Conservation (phyloP, 225 moss, liverwort and hornwort genomes). For the Sphagnum contortum region DNA sequence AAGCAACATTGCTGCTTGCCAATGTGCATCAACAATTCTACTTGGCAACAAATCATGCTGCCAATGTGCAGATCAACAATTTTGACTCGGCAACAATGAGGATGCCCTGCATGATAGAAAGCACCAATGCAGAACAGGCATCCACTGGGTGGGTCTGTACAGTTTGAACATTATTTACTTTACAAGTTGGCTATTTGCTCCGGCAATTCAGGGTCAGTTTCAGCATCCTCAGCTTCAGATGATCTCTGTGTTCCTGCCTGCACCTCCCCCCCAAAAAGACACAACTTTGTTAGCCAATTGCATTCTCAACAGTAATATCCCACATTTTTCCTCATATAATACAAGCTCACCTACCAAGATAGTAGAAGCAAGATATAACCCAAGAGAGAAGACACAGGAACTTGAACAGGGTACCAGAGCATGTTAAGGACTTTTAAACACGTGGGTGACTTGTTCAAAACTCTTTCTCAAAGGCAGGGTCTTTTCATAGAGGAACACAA, state of each 20-base stretch:
- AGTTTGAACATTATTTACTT: constrained; percentile 20
- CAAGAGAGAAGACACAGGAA: no score
- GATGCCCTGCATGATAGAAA: no score
- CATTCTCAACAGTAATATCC: neutral
- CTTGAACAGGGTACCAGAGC: no score
- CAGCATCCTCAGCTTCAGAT: constrained; percentile 59
- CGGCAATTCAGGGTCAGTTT: constrained; percentile 61
- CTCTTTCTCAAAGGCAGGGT: neutral
- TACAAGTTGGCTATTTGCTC: constrained; percentile 85
- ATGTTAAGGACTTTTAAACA: neutral
- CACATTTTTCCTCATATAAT: neutral
- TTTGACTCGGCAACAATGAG: no score
- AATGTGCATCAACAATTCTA: no score
- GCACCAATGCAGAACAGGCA: no score
- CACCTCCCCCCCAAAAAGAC: constrained; percentile 3
- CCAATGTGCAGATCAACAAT: no score
- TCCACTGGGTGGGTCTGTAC: constrained; percentile 13
- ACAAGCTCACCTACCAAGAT: no score
- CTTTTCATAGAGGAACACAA: constrained; percentile 24
- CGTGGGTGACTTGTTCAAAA: neutral
- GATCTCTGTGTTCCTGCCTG: constrained; percentile 45
- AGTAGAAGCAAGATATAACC: no score
- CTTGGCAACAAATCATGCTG: no score
- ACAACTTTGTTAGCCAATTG: neutral
- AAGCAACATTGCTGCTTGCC: no score